Percentiles rank a stretch among this genome's conserved stretches.
These are phyloP conservation scores for Exophiala calicioides DNA, from an alignment of 2,329 filamentous ascomycete species.

Conservation along the genomic window DNA sequence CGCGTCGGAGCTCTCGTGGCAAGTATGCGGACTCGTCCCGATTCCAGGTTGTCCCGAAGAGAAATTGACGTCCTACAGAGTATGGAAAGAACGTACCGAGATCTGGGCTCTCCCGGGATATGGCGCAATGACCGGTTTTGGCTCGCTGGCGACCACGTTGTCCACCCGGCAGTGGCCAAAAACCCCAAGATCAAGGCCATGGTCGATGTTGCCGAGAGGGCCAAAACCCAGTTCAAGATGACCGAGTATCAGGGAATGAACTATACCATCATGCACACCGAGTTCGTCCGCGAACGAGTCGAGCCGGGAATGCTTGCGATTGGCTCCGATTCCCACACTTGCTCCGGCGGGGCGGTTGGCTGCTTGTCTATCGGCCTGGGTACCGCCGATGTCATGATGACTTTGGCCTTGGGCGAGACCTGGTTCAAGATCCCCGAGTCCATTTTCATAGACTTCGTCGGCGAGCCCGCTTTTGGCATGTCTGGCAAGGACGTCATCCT, in stretches of 20 bases:
- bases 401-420: constrained; percentile 49
- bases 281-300: constrained; percentile 47
- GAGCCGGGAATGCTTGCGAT: constrained; percentile 49
- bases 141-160: constrained; percentile 53
- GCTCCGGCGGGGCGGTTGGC: constrained; percentile 45
- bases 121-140: constrained; percentile 54
- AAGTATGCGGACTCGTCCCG: constrained; percentile 25
- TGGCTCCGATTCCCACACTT: constrained; percentile 51
- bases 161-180: constrained; percentile 47
- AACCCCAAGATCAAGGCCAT: constrained; percentile 40
- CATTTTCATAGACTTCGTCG: constrained; percentile 44
- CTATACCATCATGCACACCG: constrained; percentile 50
- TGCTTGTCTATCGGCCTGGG: constrained; percentile 50
- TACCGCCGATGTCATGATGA: constrained; percentile 48
- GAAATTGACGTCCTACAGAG: constrained; percentile 26
- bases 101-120: constrained; percentile 45
- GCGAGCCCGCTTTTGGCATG: constrained; percentile 39
- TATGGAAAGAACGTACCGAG: constrained; percentile 46
- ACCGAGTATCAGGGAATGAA: constrained; percentile 47
- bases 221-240: constrained; percentile 46
- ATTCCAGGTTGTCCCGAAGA: neutral
- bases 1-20: constrained; percentile 48
- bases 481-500: constrained; percentile 52
- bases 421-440: constrained; percentile 52
- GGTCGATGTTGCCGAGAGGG: constrained; percentile 41